Conservation (phyloP, 257 asterid species). For the Solanum chmielewskii region DNA sequence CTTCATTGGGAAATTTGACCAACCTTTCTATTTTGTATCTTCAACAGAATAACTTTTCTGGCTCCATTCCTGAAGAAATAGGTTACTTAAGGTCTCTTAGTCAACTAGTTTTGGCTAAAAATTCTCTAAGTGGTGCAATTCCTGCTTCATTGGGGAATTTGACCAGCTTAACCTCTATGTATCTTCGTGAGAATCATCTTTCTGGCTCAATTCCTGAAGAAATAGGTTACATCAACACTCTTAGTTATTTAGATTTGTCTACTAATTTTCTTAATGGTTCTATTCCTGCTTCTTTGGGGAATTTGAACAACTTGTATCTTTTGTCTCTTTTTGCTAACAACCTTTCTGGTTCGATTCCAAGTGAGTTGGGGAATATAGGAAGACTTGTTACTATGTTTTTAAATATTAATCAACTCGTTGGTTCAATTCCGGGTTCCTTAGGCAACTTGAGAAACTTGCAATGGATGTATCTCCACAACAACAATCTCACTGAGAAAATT, state of each 20-base stretch:
- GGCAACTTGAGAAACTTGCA: conserved; percentile 1
- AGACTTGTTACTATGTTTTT: not conserved
- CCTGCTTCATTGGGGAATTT: not conserved
- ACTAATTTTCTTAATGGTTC: not conserved
- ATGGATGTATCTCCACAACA: not conserved
- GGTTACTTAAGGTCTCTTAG: not conserved
- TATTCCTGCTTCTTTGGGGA: not conserved
- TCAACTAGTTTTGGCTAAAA: not conserved
- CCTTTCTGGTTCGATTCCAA: not conserved
- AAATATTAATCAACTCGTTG: not conserved
- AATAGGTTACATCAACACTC: too few relatives aligned
- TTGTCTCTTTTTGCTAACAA: not conserved
- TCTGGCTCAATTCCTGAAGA: not conserved
- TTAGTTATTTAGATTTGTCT: too few relatives aligned
- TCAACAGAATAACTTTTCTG: not conserved
- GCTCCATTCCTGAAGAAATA: not conserved
- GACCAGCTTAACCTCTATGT: not conserved
- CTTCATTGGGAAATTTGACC: too few relatives aligned
- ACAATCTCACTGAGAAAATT: conserved; percentile 1
- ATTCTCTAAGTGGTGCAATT: not conserved
- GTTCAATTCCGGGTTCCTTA: not conserved
- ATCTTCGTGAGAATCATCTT: not conserved
- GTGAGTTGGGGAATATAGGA: not conserved
- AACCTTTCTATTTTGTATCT: too few relatives aligned
- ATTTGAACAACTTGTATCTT: not conserved